phyloP scores from a whole-genome alignment of 148 eudicot genomes.

The Nyssa sinensis region DNA sequence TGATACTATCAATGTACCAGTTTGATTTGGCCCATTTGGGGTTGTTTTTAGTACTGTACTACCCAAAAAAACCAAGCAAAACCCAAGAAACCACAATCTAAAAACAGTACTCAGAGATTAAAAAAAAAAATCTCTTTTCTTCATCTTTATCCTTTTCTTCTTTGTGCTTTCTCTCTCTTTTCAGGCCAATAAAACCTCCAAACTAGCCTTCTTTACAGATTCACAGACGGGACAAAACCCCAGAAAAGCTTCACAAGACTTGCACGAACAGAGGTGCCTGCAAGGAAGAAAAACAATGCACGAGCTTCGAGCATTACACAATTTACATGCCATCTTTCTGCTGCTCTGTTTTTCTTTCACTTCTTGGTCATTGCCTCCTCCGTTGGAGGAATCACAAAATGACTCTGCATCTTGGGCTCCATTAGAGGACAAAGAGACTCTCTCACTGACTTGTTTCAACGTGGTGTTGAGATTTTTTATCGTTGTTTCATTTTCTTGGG shows the following conservation, averaged over 20 bases:
- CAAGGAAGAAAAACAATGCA: constrained; percentile 55
- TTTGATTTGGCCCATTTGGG: background rate
- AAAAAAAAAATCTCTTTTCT: too few relatives aligned
- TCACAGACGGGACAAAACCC: constrained; percentile 50
- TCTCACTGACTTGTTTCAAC: constrained; percentile 24
- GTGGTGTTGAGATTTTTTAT: constrained; percentile 28
- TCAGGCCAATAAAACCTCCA: constrained; percentile 38
- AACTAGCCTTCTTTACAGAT: constrained; percentile 34
- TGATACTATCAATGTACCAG: too few relatives aligned
- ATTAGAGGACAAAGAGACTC: background rate
- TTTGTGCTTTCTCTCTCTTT: background rate
- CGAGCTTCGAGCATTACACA: constrained; percentile 31
- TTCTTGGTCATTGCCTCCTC: background rate
- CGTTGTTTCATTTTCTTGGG: constrained; percentile 38
- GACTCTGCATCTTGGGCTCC: constrained; percentile 44
- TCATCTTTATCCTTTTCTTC: background rate
- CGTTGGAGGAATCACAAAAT: constrained; percentile 23
- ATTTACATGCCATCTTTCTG: constrained; percentile 22
- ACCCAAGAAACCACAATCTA: too few relatives aligned
- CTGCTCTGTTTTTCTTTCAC: background rate
- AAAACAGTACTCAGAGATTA: too few relatives aligned
- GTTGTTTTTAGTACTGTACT: too few relatives aligned
- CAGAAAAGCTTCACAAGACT: constrained; percentile 35
- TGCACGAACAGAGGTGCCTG: constrained; percentile 58
- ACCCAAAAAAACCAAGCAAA: too few relatives aligned